Evolutionary conservation across 768 basidiomycete genomes (phyloP), one percentile per base, ranked within the genome.

Genomic region (Lactarius vividus): DNA sequence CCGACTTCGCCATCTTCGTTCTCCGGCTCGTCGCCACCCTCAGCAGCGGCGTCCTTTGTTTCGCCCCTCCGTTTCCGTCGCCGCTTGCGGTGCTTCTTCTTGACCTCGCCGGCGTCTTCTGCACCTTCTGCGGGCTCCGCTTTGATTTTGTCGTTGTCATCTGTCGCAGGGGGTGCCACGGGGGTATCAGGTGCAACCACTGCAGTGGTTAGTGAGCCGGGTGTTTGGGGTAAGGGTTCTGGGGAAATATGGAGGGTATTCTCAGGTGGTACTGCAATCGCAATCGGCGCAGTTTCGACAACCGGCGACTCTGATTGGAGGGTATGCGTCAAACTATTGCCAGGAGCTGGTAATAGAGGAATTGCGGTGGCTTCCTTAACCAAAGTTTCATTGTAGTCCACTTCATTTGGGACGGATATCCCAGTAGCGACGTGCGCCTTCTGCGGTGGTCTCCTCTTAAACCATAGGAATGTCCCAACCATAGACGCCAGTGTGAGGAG

Each of bases 31-130:
- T 73, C 59, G 61, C 71, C 69, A 63, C 70, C 70, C 67, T 74
- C 72, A 56, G 57, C 61, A 28, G 56, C 11, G 52, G 61, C 49
- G 60, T 54, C 65, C 72, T 23, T 72, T 70, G 57, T 9, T 11
- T 31, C 61, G 53, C 29, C 61, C 7, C 66, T 69, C 16, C 57
- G 69, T 58, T 67, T 71, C 33, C 68, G 67, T 28, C 62, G 57
- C 16, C 63, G 66, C 28, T 63, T 71, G 61, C 75, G 71, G 31
- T 31, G 65, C 71, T 76, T 73, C 73, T 79, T 77, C 69, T 70
- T 75, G 13, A 72, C 74, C 57, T 74, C 78, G 1, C 78, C 78
- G 74, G 79, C 71, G 85, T 86, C 70, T 82, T 85, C 63, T 75
- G 80, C 70, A 84, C 86, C 70, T 82, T 85, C 63, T 86, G 86